A percentile compares a stretch with the other conserved stretches of the same genome.
These are phyloP conservation scores for Kuraishia floccosa DNA, from an alignment of 805 yeast genomes.

Conservation along the genomic window DNA sequence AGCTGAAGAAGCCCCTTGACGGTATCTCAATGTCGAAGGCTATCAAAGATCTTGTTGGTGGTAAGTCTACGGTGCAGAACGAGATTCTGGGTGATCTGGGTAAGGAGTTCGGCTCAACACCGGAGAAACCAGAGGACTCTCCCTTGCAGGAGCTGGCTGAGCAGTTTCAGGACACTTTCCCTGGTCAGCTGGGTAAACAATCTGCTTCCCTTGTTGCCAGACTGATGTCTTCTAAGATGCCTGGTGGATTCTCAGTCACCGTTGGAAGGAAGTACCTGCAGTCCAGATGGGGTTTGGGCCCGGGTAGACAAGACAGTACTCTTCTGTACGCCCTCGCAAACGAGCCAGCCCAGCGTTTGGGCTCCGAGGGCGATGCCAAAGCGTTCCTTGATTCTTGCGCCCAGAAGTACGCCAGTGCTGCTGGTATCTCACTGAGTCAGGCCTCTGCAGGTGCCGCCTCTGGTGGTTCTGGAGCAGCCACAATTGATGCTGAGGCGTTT, in stretches of 20 bases:
- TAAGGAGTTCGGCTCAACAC: slow-evolving; percentile 95
- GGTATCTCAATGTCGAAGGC: slow-evolving; percentile 84
- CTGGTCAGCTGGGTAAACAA: slow-evolving; percentile 88
- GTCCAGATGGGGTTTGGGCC: slow-evolving; percentile 83
- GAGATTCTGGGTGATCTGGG: slow-evolving; percentile 98
- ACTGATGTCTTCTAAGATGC: slow-evolving; percentile 94
- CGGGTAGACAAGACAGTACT: slow-evolving; percentile 92
- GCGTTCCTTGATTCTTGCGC: slow-evolving; percentile 74
- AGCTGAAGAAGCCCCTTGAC: slow-evolving; percentile 83
- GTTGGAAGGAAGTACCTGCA: slow-evolving; percentile 87
- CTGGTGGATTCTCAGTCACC: slow-evolving; percentile 96
- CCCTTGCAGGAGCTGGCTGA: slow-evolving; percentile 95
- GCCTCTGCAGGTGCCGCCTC: slow-evolving; percentile 46
- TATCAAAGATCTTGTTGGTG: slow-evolving; percentile 94
- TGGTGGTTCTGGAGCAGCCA: slow-evolving; percentile 71
- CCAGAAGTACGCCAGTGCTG: slow-evolving; percentile 73
- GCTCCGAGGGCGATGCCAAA: slow-evolving; percentile 82
- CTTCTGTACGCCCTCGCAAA: slow-evolving; percentile 72
- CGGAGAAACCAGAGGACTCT: slow-evolving; percentile 98
- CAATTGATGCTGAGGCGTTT: slow-evolving; percentile 90
- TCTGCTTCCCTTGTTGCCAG: slow-evolving; percentile 83
- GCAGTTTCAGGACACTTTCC: slow-evolving; percentile 82
- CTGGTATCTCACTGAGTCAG: slow-evolving; percentile 67
- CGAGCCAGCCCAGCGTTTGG: slow-evolving; percentile 89
- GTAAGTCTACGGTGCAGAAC: slow-evolving; percentile 97